Evolutionary conservation across 2,329 filamentous ascomycete genomes (phyloP).

Genomic region (Neurospora sp.): DNA sequence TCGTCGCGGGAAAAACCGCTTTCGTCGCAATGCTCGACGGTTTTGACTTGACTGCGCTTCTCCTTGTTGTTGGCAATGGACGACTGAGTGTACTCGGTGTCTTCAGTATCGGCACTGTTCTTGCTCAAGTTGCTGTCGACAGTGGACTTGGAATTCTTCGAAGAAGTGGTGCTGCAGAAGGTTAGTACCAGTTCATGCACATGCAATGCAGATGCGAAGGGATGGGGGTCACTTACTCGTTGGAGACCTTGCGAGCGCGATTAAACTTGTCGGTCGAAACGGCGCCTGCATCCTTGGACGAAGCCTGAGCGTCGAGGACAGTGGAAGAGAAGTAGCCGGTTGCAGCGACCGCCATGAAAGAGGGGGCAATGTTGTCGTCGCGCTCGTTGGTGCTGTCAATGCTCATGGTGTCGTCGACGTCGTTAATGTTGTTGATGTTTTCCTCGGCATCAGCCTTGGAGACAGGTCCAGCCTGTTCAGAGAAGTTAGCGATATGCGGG

Average conservation of each 20-base stretch:
- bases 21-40: not conserved
- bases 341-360: rapidly evolving
- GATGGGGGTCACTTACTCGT: not conserved
- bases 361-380: rapidly evolving
- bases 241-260: not conserved
- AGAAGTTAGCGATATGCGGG: not conserved
- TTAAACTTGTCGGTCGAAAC: not conserved
- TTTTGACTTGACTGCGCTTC: not conserved
- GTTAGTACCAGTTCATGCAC: not conserved
- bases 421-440: not conserved
- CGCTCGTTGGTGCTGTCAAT: not conserved
- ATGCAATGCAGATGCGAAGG: not conserved
- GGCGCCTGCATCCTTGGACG: not conserved
- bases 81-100: not conserved
- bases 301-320: not conserved
- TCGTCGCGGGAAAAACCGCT: not conserved
- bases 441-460: not conserved
- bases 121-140: not conserved
- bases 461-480: not conserved
- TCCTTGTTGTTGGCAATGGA: not conserved
- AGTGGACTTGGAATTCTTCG: not conserved
- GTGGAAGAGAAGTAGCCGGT: not conserved
- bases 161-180: not conserved
- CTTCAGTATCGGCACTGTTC: not conserved
- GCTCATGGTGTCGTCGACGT: not conserved